phyloP scores from a whole-genome alignment of 129 eudicot species.

The Ambrosia trifida region DNA sequence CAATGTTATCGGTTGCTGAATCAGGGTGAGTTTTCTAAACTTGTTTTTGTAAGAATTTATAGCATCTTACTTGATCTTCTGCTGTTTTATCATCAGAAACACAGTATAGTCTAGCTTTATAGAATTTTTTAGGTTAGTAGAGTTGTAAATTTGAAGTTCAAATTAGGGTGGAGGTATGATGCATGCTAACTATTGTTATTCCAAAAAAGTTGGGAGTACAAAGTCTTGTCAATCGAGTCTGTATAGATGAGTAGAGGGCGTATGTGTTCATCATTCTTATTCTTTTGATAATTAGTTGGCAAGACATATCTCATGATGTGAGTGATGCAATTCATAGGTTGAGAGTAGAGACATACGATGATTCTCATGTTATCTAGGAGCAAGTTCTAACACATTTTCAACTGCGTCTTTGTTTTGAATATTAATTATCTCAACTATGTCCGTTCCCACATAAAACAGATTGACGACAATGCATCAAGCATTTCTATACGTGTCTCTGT shows the following conservation, averaged over 20 bases:
- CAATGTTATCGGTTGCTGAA: conserved; percentile 71
- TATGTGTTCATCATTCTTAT: background rate
- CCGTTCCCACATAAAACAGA: background rate
- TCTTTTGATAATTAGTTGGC: conserved; percentile 16
- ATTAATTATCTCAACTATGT: background rate
- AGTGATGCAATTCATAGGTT: conserved; percentile 4
- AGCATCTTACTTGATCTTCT: conserved; percentile 7
- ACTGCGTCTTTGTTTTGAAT: background rate
- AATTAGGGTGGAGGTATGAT: conserved; percentile 17
- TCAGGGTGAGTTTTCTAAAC: conserved; percentile 69
- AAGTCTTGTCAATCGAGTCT: conserved; percentile 3
- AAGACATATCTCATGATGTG: conserved; percentile 14
- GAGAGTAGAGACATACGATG: conserved; percentile 1
- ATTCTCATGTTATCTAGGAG: conserved; percentile 12
- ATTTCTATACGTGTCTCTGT: conserved; percentile 1
- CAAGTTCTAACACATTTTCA: background rate
- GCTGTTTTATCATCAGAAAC: background rate
- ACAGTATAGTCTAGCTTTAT: background rate
- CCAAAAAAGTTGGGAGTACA: conserved; percentile 18
- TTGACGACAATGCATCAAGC: conserved; percentile 21
- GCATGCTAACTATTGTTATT: conserved; percentile 14
- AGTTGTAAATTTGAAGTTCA: conserved; percentile 12
- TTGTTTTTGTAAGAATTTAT: conserved; percentile 16
- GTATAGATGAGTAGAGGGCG: conserved; percentile 18
- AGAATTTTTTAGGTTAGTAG: conserved; percentile 11